Conservation (phyloP, 208 protist species). For the Leishmania tarentolae region DNA sequence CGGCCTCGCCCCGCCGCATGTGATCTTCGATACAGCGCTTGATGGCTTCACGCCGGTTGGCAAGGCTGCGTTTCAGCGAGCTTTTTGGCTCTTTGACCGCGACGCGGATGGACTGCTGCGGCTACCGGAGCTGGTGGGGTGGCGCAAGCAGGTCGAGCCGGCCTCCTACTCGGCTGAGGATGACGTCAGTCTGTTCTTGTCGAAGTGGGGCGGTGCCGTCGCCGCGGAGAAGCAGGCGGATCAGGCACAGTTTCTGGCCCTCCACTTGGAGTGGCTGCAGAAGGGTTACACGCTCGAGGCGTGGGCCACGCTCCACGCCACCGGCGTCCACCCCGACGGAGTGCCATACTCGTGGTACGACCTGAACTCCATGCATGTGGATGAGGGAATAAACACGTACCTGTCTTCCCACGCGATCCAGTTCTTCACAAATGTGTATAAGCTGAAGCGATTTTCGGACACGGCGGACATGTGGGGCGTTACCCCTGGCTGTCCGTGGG, state of each 20-base stretch:
- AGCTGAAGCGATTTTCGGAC: conserved; percentile 53
- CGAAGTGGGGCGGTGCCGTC: conserved; percentile 21
- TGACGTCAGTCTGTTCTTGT: conserved; percentile 38
- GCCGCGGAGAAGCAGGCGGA: conserved; percentile 23
- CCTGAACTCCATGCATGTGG: conserved; percentile 61
- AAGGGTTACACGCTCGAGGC: conserved; percentile 41
- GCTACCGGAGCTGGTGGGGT: conserved; percentile 63
- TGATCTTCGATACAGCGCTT: conserved; percentile 69
- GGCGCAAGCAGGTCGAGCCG: conserved; percentile 56
- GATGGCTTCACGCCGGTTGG: conserved; percentile 60
- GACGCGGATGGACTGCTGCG: conserved; percentile 71
- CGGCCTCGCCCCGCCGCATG: conserved; percentile 65
- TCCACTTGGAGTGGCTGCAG: conserved; percentile 50
- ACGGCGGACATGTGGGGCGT: conserved; percentile 68
- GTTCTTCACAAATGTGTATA: conserved; percentile 87
- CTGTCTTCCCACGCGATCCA: conserved; percentile 75
- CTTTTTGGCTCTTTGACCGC: conserved; percentile 87
- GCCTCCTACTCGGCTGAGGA: conserved; percentile 35
- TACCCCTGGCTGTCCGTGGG: conserved; percentile 88
- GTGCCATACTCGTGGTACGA: conserved; percentile 86
- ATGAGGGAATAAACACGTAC: conserved; percentile 76
- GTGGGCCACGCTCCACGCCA: conserved; percentile 80
- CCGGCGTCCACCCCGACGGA: conserved; percentile 66
- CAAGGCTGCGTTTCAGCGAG: conserved; percentile 53
- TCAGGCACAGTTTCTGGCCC: conserved; percentile 34